Base-by-base conservation (phyloP, 306 rosid genomes). In the Arachis hypogaea region DNA sequence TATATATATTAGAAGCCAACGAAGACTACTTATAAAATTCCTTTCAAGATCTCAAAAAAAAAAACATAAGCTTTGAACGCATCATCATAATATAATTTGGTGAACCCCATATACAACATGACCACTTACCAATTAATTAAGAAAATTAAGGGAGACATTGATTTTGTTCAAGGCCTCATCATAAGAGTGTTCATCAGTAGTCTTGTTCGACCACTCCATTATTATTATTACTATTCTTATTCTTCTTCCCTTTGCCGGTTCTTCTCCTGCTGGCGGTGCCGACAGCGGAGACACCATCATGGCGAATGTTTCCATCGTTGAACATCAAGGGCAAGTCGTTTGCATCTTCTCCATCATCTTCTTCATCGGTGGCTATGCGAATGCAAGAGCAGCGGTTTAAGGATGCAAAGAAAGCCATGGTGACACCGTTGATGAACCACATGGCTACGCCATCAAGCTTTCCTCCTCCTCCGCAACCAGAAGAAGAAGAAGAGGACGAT, bases 381-480 rank as follows among this genome's bases (percentile, higher is more conserved):
- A 91, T 86, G 87, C 97, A 91, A 45, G 91, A 91, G 56, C 86
- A 91, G 7, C 89, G 77, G 36, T 89, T 90, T 49, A 91, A 55
- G 42, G 97, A 91, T 0, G 97, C 93, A 9, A 91, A 91, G 69
- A 91, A 91, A 55, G 87, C 92, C 50, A 84, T 75, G 0, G 88
- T 72, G 45, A 91, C 81, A 11, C 97, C 86, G 47, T 89, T 84
- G 64, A 91, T 11, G 77, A 91, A 84, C 97, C 95, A 91, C 91
- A 75, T 89, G 51, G 84, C 97, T 47, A 89, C 88, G 0, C 92
- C 87, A 59, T 91, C 93, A 36, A 90, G 58, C 80, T 86, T 90
- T 43, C 92, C 79, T 46, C 90, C 79, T 46, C 90, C 85, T 38
- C 78, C 82, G 6, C 10, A 45, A 45, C 54, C 54, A 11, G 54